Base-by-base conservation (phyloP, 139 green algal species). In the Tetradesmus lagerheimii region DNA sequence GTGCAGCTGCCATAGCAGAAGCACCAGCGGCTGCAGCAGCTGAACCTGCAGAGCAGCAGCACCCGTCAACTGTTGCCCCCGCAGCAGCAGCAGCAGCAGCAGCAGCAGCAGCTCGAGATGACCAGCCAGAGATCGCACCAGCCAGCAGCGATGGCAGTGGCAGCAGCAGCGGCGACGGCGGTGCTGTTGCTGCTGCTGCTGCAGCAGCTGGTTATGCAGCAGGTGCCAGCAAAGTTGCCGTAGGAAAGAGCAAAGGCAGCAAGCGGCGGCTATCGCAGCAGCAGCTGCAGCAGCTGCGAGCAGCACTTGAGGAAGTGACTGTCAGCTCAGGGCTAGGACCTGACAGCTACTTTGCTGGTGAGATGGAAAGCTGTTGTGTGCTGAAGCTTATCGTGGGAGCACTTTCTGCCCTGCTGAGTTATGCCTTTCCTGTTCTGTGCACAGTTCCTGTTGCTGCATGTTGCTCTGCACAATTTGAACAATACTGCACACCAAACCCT, bases 1-100 rank as follows among this genome's bases (percentile, higher is more conserved):
- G n/a, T n/a, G n/a, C n/a, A n/a, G n/a, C n/a, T n/a, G n/a, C n/a
- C n/a, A n/a, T 34, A 77, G 81, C 81, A 87, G 50, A 29, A 57
- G 50, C 16, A 25, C 0, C 47, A 35, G n/a, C 2, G 8, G 4
- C 81, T 76, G 53, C 77, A 11, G 34, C 34, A 34, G 43, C 34
- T 77, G 81, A 31, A 25, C 34, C 50, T 53, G 38, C 43, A 16
- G 18, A 77, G 81, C 81, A 87, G 53, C 16, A 78, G 50, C 81
- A 87, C 9, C 45, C 45, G 38, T n/a, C 45, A 67, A 27, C 27
- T 14, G 45, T 23, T 34, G 78, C 25, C 23, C 57, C 53, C 78
- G 18, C 18, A 78, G 81, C 53, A 77, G 53, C n/a, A 75, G 80
- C 80, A 86, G 45, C 29, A 87, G 82, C 83, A 80, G 83, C 64